Conservation (phyloP, 169 alveolate species). For the Miamiensis avidus region DNA sequence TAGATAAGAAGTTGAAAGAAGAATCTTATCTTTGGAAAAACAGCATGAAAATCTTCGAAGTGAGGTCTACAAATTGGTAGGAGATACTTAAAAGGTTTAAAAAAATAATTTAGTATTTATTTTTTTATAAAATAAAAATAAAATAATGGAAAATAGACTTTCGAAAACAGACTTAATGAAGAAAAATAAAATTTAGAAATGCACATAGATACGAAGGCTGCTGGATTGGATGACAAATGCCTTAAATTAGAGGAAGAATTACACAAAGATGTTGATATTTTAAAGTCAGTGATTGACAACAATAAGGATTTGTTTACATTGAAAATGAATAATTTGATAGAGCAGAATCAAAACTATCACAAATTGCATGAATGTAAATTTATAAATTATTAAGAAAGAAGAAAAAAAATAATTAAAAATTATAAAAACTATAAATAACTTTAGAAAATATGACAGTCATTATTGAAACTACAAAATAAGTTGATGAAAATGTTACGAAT, state of each 20-base stretch:
- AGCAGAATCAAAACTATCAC: neutral
- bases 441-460: neutral
- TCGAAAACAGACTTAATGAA: conserved; percentile 10
- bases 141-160: neutral
- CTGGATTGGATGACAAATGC: neutral
- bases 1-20: conserved; percentile 28
- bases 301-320: neutral
- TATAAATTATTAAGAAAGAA: neutral
- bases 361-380: neutral
- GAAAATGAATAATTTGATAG: neutral
- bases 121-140: too few species aligned
- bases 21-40: conserved; percentile 8
- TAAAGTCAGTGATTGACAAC: neutral
- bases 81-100: conserved; percentile 13
- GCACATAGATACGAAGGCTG: neutral
- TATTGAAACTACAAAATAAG: neutral
- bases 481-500: neutral
- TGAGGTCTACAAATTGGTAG: conserved; percentile 21
- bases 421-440: too few species aligned
- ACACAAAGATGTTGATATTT: conserved; percentile 7
- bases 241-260: conserved; percentile 17
- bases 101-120: too few species aligned
- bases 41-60: conserved; percentile 20
- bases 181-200: conserved; percentile 11
- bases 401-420: too few species aligned